Percentiles rank a stretch among this genome's conserved stretches.
These are phyloP conservation scores for Thermothielavioides terrestris DNA, from an alignment of 495 filamentous ascomycete genomes.

Conservation along the genomic window DNA sequence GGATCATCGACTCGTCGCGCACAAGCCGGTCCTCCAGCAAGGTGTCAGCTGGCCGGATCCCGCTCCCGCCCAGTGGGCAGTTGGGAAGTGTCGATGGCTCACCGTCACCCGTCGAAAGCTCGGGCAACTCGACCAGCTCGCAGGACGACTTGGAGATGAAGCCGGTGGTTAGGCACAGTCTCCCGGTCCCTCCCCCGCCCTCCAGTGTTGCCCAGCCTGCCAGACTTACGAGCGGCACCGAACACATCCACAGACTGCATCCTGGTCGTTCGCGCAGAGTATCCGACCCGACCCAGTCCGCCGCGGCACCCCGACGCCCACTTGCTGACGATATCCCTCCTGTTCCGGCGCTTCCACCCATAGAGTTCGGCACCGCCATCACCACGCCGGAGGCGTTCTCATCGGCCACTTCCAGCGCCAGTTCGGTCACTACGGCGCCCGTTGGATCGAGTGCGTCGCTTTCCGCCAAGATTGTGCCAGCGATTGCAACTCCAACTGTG, in stretches of 20 bases:
- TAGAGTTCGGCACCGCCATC: constrained; percentile 17
- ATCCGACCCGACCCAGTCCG: constrained; percentile 17
- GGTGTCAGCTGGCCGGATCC: constrained; percentile 10
- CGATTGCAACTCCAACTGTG: not conserved
- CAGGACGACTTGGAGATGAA: constrained; percentile 31
- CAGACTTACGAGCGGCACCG: constrained; percentile 14
- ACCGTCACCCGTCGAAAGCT: constrained; percentile 20
- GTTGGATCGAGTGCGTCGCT: constrained; percentile 11
- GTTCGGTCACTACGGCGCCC: constrained; percentile 16
- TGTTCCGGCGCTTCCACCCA: constrained; percentile 19
- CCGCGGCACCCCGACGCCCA: constrained; percentile 1
- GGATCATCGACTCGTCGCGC: constrained; percentile 17
- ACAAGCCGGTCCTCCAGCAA: constrained; percentile 26
- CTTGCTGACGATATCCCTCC: constrained; percentile 21
- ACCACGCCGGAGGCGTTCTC: constrained; percentile 8
- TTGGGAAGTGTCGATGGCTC: constrained; percentile 5
- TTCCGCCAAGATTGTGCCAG: not conserved
- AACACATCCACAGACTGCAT: constrained; percentile 23
- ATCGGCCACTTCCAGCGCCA: constrained; percentile 11
- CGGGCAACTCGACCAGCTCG: constrained; percentile 28
- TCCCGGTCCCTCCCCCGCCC: not conserved
- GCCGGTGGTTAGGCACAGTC: constrained; percentile 10
- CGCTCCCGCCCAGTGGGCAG: not conserved
- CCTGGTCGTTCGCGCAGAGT: constrained; percentile 21
- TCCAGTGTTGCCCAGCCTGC: not conserved